phyloP scores from a whole-genome alignment of 768 basidiomycete species.

The Suillus subluteus region DNA sequence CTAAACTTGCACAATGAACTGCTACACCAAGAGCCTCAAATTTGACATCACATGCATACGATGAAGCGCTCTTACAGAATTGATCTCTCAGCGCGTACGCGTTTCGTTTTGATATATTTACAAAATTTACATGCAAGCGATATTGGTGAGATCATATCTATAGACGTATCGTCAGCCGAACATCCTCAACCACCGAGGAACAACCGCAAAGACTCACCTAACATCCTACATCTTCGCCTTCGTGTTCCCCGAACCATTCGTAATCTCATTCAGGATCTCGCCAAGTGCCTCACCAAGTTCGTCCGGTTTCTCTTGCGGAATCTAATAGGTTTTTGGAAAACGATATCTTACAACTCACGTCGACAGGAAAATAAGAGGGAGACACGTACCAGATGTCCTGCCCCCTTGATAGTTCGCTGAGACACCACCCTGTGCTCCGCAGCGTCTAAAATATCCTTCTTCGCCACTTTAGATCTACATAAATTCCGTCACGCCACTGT shows the following conservation, averaged over 20 bases:
- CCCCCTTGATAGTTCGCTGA: conserved; percentile 26
- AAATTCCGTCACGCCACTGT: background rate
- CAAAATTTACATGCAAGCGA: background rate
- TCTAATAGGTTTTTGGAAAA: conserved; percentile 14
- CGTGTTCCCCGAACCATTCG: background rate
- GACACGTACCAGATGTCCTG: conserved; percentile 34
- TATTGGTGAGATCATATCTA: background rate
- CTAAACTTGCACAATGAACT: background rate
- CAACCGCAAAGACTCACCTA: background rate
- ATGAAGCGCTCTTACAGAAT: background rate
- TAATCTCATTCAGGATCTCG: conserved; percentile 23
- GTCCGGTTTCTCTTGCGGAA: conserved; percentile 35
- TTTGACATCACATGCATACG: background rate
- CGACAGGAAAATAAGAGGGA: background rate
- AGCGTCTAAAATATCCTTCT: conserved; percentile 32
- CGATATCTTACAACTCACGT: background rate
- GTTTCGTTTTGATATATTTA: background rate
- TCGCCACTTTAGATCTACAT: conserved; percentile 29
- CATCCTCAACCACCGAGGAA: background rate
- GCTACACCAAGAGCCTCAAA: background rate
- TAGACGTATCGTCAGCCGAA: background rate
- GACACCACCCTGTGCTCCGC: conserved; percentile 25
- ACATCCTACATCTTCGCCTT: background rate
- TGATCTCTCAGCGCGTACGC: background rate
- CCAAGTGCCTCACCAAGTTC: conserved; percentile 27